A percentile compares a stretch with the other conserved stretches of the same genome.
These are phyloP conservation scores for Tricholoma terreum DNA, from an alignment of 768 basidiomycete genomes.

Conservation along the genomic window DNA sequence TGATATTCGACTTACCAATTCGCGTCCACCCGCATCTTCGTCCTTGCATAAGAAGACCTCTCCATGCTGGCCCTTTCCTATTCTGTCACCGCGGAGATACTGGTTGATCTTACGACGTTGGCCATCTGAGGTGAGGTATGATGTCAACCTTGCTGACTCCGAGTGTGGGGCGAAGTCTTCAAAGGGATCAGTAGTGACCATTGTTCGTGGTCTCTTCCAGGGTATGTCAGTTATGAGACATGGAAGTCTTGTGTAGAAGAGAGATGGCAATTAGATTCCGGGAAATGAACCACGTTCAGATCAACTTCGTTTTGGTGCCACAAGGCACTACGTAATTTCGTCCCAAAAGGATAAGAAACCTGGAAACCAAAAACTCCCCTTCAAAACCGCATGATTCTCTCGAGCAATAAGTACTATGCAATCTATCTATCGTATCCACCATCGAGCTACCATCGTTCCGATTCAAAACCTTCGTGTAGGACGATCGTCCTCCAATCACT, in stretches of 20 bases:
- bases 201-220: neutral
- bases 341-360: neutral
- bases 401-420: neutral
- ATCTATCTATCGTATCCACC: conserved; percentile 1
- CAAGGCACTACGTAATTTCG: neutral
- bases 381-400: neutral
- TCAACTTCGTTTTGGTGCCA: neutral
- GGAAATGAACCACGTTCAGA: neutral
- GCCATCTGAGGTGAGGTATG: conserved; percentile 31
- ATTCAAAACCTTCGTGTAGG: neutral
- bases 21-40: conserved; percentile 25
- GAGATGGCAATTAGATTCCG: neutral
- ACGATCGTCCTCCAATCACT: neutral
- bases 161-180: neutral
- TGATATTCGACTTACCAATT: conserved; percentile 41
- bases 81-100: conserved; percentile 47
- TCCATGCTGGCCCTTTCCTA: conserved; percentile 49
- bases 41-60: conserved; percentile 68
- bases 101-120: conserved; percentile 56
- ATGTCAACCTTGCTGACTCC: conserved; percentile 38
- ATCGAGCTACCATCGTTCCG: neutral
- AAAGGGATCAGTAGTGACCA: neutral
- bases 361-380: neutral
- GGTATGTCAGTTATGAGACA: neutral
- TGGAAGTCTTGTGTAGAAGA: neutral